Base-by-base conservation (phyloP, 257 asterid genomes). In the Scutellaria minor region DNA sequence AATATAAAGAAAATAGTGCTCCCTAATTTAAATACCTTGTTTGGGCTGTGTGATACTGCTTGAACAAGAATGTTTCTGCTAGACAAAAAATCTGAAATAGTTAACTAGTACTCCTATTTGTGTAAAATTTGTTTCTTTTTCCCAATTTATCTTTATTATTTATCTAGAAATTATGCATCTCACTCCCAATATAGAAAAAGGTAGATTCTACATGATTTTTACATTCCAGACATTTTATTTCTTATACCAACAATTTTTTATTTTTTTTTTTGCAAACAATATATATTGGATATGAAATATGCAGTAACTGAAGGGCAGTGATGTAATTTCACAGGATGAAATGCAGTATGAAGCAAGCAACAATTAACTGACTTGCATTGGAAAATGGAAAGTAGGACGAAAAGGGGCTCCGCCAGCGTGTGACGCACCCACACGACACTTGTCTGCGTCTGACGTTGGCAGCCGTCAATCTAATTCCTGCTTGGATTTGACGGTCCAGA, bases 401-500 rank as follows among this genome's bases (percentile, higher is more conserved):
- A 2, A 42, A 3, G 59, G 75, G 80, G 79, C 73, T 64, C 54
- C 5, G 71, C 60, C 56, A 76, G 68, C 77, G 82, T 75, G 83
- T 44, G 77, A 73, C 41, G 79, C 85, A 76, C 52, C 61, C 35
- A 22, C 71, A 51, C 27, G 74, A 48, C 73, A 66, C 68, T 20
- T 51, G 79, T 41, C 62, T 51, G 54, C 41, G 7, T 53, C 62
- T 40, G 68, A 67, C 75, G 72, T 52, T 55, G 4, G 41, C 40
- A 55, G 66, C 66, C 66, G 66, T 60, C 66, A 60, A 60, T 39
- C 63, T 10, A 6, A 10, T 56, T 71, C 46, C 20, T 5, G 41
- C 68, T 52, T 5, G 8, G 59, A 67, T 59, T 72, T 15, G 79
- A 79, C 81, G 84, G 82, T 66, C 65, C 20, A 10, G 80, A 76